phyloP scores from a whole-genome alignment of 352 stramenopile genomes.

The Phytophthora ohioensis region DNA sequence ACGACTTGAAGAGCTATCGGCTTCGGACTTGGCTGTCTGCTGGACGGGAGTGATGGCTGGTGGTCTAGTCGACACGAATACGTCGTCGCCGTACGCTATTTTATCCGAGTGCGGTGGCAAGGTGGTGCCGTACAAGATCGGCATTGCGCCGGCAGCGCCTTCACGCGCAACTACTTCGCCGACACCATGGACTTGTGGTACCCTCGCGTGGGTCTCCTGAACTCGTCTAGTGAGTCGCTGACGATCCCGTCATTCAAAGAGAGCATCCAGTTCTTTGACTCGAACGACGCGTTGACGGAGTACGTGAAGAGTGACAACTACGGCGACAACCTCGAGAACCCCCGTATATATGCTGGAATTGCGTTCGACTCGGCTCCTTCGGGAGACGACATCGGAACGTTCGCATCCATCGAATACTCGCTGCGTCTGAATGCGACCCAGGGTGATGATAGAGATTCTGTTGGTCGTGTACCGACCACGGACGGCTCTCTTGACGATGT shows the following conservation, averaged over 20 bases:
- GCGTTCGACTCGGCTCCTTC: conserved; percentile 56
- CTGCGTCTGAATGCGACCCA: conserved; percentile 25
- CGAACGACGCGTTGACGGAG: conserved; percentile 44
- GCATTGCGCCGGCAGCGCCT: conserved; percentile 51
- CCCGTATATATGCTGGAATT: conserved; percentile 61
- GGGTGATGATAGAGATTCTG: conserved; percentile 12
- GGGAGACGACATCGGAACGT: conserved; percentile 45
- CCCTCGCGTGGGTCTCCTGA: conserved; percentile 50
- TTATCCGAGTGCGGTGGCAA: conserved; percentile 43
- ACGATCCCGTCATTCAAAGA: conserved; percentile 56
- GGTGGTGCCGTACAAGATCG: conserved; percentile 66
- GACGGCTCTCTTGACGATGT: neutral
- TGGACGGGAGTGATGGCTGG: conserved; percentile 34
- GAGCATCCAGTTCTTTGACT: conserved; percentile 61
- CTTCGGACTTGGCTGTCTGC: conserved; percentile 35
- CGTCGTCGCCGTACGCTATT: conserved; percentile 40
- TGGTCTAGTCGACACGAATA: conserved; percentile 47
- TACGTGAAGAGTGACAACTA: conserved; percentile 60
- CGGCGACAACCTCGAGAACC: conserved; percentile 46
- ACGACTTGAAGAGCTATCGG: conserved; percentile 49
- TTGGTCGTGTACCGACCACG: conserved; percentile 41
- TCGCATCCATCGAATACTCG: conserved; percentile 63
- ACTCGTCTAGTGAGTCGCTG: conserved; percentile 25
- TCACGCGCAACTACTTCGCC: conserved; percentile 67
- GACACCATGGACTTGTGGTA: conserved; percentile 62